Conservation (phyloP, 164 flowering plant species). For the Magnolia changhungtana region DNA sequence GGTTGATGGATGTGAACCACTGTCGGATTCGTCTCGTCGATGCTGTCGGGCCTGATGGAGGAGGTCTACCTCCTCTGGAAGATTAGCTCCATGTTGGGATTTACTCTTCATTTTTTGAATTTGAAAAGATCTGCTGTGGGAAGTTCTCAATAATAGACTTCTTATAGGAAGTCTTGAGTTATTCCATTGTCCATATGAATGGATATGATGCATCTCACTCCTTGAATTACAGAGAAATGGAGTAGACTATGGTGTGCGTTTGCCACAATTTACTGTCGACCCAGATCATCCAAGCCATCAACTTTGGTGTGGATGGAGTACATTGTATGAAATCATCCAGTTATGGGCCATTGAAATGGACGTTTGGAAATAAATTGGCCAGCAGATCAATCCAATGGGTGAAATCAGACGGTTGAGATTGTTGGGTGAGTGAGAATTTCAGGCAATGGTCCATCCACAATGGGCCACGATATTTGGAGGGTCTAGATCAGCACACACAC, state of each 20-base stretch:
- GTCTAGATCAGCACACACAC: no score
- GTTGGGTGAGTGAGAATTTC: no score
- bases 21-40: neutral
- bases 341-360: no score
- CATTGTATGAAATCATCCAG: no score
- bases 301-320: no score
- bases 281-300: no score
- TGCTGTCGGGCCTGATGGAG: neutral
- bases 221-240: neutral
- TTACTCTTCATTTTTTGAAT: neutral
- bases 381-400: no score
- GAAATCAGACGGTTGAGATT: no score
- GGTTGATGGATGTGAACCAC: neutral
- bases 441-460: no score
- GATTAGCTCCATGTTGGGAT: slow-evolving; percentile 1
- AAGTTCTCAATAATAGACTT: slow-evolving; percentile 1
- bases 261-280: no score
- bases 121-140: neutral
- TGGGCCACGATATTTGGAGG: no score
- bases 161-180: neutral
- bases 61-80: slow-evolving; percentile 1
- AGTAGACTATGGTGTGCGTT: neutral
- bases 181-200: neutral
- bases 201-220: slow-evolving; percentile 1
- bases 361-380: no score